phyloP scores from a whole-genome alignment of 1,284 basidiomycete genomes.

The Ustilago loliicola region DNA sequence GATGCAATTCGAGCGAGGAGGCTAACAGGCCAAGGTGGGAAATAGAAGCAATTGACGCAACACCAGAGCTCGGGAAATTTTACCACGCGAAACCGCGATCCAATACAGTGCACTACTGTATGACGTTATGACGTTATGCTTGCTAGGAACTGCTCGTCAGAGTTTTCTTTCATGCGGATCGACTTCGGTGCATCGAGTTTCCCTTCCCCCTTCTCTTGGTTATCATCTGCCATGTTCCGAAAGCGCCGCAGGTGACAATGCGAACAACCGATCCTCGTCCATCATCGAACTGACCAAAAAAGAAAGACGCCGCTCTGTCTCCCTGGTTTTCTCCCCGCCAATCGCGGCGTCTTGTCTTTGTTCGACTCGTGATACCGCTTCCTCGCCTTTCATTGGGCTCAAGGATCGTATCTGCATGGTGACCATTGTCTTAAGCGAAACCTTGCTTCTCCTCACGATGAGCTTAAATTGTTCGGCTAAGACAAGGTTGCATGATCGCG shows the following conservation, averaged over 20 bases:
- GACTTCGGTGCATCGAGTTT: background rate
- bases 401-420: background rate
- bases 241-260: background rate
- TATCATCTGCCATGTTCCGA: no score
- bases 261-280: background rate
- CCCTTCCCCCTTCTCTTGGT: no score
- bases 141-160: background rate
- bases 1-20: background rate
- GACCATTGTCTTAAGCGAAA: background rate
- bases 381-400: no score
- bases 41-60: background rate
- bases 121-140: conserved; percentile 5
- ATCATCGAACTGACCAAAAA: background rate
- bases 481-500: background rate
- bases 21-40: background rate
- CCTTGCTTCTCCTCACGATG: background rate
- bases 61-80: background rate
- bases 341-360: no score
- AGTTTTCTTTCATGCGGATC: conserved; percentile 11
- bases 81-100: background rate
- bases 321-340: no score
- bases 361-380: no score
- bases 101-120: no score
- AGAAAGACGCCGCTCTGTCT: no score
- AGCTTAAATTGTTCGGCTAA: background rate